phyloP scores from a whole-genome alignment of 805 yeast genomes.

The Kodamaea restingae region DNA sequence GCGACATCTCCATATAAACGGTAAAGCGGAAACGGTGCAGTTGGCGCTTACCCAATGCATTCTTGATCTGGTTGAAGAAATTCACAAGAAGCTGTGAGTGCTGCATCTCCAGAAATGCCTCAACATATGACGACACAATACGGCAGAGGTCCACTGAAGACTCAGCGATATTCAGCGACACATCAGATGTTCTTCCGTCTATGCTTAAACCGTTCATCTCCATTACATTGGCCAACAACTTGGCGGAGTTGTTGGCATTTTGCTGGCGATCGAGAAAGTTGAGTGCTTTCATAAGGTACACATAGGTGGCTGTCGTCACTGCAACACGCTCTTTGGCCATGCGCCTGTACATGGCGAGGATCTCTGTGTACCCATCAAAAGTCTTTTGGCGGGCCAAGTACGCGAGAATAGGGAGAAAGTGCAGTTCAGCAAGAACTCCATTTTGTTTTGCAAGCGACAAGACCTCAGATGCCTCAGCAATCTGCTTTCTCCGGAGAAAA shows the following conservation, averaged over 20 bases:
- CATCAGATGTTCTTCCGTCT: too few species aligned
- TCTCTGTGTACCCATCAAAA: slow-evolving; percentile 19
- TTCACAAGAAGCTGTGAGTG: slow-evolving; percentile 21
- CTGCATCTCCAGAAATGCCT: slow-evolving; percentile 13
- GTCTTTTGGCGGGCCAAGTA: slow-evolving; percentile 16
- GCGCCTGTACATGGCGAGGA: slow-evolving; percentile 28
- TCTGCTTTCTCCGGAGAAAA: slow-evolving; percentile 14
- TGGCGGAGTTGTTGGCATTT: slow-evolving; percentile 24
- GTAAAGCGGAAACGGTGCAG: slow-evolving; percentile 21
- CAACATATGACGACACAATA: slow-evolving; percentile 24
- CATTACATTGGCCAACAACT: slow-evolving; percentile 27
- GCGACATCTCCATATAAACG: slow-evolving; percentile 27
- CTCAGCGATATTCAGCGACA: slow-evolving; percentile 1
- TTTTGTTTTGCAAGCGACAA: slow-evolving; percentile 16
- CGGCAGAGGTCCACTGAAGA: slow-evolving; percentile 21
- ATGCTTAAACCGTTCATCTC: slow-evolving; percentile 26
- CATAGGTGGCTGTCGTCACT: slow-evolving; percentile 27
- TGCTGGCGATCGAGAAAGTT: slow-evolving; percentile 21
- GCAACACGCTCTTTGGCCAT: slow-evolving; percentile 27
- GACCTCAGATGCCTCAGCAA: slow-evolving; percentile 19
- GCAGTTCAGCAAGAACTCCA: slow-evolving; percentile 21
- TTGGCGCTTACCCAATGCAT: slow-evolving; percentile 18
- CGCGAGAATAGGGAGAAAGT: slow-evolving; percentile 29
- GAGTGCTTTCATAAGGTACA: slow-evolving; percentile 29
- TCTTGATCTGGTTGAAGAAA: slow-evolving; percentile 27